These are phyloP conservation scores for Panellus pusillus DNA, from an alignment of 768 basidiomycete genomes.

Conservation along the genomic window DNA sequence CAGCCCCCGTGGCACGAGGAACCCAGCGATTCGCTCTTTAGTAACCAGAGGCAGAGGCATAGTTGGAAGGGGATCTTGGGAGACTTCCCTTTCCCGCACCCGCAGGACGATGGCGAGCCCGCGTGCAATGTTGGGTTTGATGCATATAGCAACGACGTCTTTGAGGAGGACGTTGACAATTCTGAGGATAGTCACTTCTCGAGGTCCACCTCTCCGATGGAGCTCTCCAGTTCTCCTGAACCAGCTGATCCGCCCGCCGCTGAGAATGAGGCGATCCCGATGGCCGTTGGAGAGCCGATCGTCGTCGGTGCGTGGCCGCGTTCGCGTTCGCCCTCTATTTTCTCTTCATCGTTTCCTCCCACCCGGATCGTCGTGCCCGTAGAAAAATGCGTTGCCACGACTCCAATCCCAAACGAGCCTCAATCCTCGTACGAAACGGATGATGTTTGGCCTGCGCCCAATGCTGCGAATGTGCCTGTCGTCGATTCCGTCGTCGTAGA, in stretches of 20 bases:
- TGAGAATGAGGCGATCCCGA: background rate
- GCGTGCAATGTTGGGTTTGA: conserved; percentile 1
- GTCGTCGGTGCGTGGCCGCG: conserved; percentile 46
- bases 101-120: background rate
- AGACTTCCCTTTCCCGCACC: conserved; percentile 5
- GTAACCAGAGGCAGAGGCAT: background rate
- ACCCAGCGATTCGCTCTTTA: conserved; percentile 24
- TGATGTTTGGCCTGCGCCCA: background rate
- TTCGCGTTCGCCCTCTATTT: conserved; percentile 31
- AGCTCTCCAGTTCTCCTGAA: conserved; percentile 21
- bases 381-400: conserved; percentile 19
- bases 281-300: conserved; percentile 33
- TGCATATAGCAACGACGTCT: conserved; percentile 18
- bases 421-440: conserved; percentile 15
- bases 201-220: conserved; percentile 18
- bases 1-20: conserved; percentile 8
- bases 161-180: conserved; percentile 17
- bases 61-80: background rate
- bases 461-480: background rate
- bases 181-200: conserved; percentile 12
- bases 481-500: background rate
- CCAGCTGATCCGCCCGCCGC: conserved; percentile 7
- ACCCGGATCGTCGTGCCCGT: conserved; percentile 4
- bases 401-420: conserved; percentile 12
- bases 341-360: conserved; percentile 14